Base-by-base conservation (phyloP, 2,329 filamentous ascomycete genomes). In the Fusarium ramigenum region DNA sequence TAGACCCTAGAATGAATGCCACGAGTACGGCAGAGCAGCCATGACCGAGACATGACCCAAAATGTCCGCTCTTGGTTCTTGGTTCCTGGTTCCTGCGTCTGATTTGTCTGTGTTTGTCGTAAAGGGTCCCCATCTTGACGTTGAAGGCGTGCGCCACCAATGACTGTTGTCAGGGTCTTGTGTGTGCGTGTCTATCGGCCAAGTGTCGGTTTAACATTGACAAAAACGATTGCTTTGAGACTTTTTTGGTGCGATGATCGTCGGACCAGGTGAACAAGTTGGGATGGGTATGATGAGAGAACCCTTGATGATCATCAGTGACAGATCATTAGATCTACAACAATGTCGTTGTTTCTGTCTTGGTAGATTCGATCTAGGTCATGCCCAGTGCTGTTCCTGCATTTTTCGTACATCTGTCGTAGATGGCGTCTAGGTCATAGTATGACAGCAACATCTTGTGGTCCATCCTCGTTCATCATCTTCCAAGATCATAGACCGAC, bases 51-150 rank as follows among this genome's bases (percentile, higher is more conserved):
- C 49, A 60, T 60, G 58, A 49, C 23, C 49, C 47, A 59, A 21
- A 10, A 28, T 30, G 37, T 69, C 57, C 60, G 60, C 34, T 60
- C 59, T 60, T 69, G 47, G 47, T 39, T 60, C 59, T 57, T 69
- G 47, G 47, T 72, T 73, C 69, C 42, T 65, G 64, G 69, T 65
- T 56, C 64, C 67, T 70, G 67, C 66, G n/a, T 70, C 67, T 66
- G 66, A 70, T 70, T 70, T 66, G 67, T 42, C 43, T 46, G 37
- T n/a, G 21, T 65, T 40, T 44, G 28, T 44, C 28, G 21, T 54
- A 10, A 52, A 49, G 40, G 44, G 53, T 50, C 34, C 43, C 37
- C 44, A 36, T 52, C 6, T 53, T 70, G 50, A 67, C 50, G 67
- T 67, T 67, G 56, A 56, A 36, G 39, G 36, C 43, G 30, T 19